Evolutionary conservation across 371 early-diverging fungal genomes (phyloP), one percentile per base, ranked within the genome.

Genomic region (Mucor lusitanicus): DNA sequence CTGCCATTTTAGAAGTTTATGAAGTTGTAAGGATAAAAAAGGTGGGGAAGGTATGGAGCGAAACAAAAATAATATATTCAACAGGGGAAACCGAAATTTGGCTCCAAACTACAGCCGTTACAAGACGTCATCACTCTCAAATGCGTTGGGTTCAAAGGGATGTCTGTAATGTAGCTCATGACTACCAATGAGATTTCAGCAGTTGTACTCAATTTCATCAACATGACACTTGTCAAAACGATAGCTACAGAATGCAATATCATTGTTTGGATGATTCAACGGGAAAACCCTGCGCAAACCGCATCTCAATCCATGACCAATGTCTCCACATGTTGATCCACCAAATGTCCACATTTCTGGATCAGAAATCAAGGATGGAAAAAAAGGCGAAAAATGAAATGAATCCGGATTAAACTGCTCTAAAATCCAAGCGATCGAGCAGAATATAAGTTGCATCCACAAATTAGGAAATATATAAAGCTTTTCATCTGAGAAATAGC

Each of bases 1-100:
- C 85, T 75, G 70, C 82, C 84, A 84, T 84, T 70, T 68, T 68
- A 32, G 33, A 28, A 33, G 48, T 33, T 58, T 57, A 17, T 57
- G 59, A 12, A 53, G 59, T 5, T 60, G 5, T 32, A 23, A 39
- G 44, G 46, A 48, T 58, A 54, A 62, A 58, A 68, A 61, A 55
- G 37, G 54, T 53, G 68, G 42, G 37, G 60, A 67, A 61, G 44
- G 46, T 33, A 46, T 32, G 3, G 42, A 61, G 8, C 25, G 32
- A 65, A 53, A 50, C 21, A 59, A 65, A 59, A 59, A 59, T 65
- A 50, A 59, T 46, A 59, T 61, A 35, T 63, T 59, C 55, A 61
- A 39, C 61, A 61, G 67, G 67, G 67, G 56, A 67, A 67, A 67
- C 25, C 12, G 59, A 39, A 37, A 59, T 32, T 33, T n/a, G 59